Conservation (phyloP, 1,284 basidiomycete species). For the Flammula alnicola region DNA sequence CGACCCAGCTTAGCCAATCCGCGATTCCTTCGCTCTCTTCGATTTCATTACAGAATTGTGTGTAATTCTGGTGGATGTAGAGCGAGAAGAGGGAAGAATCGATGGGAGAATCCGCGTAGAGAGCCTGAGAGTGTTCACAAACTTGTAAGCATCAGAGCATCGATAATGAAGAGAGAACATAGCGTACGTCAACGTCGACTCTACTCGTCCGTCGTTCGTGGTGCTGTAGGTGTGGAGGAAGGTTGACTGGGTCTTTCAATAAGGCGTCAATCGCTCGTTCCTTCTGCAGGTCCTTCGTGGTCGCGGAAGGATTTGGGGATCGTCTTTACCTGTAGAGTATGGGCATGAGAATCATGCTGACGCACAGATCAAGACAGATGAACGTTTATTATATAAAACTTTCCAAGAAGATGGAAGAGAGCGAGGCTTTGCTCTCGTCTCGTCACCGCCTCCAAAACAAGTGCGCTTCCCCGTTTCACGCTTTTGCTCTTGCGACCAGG, state of each 20-base stretch:
- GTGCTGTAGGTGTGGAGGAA: conserved; percentile 59
- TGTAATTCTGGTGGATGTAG: conserved; percentile 94
- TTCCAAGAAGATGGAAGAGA: conserved; percentile 93
- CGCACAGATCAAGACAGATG: background rate
- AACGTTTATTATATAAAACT: conserved; percentile 96
- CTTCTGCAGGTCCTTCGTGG: conserved; percentile 58
- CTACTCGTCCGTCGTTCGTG: conserved; percentile 76
- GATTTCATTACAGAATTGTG: conserved; percentile 79
- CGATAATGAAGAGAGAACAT: background rate
- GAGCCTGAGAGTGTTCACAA: conserved; percentile 45
- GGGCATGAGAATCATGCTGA: background rate
- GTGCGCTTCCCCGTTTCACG: conserved; percentile 32
- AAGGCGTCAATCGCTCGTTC: conserved; percentile 59
- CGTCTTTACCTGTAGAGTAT: conserved; percentile 67
- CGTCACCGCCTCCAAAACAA: conserved; percentile 72
- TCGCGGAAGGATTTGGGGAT: conserved; percentile 58
- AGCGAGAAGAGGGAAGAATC: conserved; percentile 88
- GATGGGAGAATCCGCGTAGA: conserved; percentile 89
- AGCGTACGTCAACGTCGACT: conserved; percentile 79
- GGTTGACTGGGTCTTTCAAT: conserved; percentile 53
- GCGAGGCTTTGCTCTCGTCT: conserved; percentile 85
- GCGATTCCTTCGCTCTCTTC: conserved; percentile 76
- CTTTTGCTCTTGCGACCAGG: conserved; percentile 38
- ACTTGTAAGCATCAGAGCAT: background rate
- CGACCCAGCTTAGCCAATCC: conserved; percentile 84